Evolutionary conservation across 371 early-diverging fungal genomes (phyloP).

Genomic region (Mortierella sp.): DNA sequence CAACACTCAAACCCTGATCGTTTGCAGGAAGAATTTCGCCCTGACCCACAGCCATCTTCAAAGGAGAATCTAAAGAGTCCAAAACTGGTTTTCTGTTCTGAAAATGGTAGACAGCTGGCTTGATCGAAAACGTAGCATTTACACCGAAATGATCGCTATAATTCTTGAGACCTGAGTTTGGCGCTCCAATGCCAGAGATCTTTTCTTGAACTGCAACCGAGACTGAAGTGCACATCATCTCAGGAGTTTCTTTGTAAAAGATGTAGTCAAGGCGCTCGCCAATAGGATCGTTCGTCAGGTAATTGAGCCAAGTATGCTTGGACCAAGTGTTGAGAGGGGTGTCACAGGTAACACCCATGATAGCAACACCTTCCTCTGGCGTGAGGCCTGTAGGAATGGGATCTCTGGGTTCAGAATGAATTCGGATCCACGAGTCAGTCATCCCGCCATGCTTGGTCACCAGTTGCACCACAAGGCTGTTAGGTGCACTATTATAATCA

Average conservation of each 20-base stretch:
- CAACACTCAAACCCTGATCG: constrained; percentile 17
- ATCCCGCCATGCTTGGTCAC: constrained; percentile 65
- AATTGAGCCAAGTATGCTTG: constrained; percentile 56
- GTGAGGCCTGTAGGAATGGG: constrained; percentile 50
- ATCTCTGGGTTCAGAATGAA: constrained; percentile 52
- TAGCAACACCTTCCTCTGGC: constrained; percentile 44
- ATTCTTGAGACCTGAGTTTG: constrained; percentile 50
- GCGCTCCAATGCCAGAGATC: constrained; percentile 59
- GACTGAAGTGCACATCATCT: constrained; percentile 61
- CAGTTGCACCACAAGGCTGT: constrained; percentile 63
- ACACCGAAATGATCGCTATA: constrained; percentile 76
- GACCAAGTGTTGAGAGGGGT: constrained; percentile 71
- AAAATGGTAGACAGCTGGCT: constrained; percentile 45
- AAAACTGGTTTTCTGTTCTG: constrained; percentile 16
- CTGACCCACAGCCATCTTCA: neutral
- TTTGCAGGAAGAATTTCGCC: neutral
- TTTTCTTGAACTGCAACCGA: constrained; percentile 63
- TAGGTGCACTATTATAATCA: constrained; percentile 72
- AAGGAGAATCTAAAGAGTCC: constrained; percentile 5
- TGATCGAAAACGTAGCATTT: constrained; percentile 60
- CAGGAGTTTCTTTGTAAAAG: constrained; percentile 65
- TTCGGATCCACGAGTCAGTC: constrained; percentile 69
- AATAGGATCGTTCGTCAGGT: constrained; percentile 30
- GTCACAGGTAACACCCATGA: constrained; percentile 70
- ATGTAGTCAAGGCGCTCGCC: constrained; percentile 72